phyloP scores from a whole-genome alignment of 2,329 filamentous ascomycete genomes.

The Cyclaneusma minus region DNA sequence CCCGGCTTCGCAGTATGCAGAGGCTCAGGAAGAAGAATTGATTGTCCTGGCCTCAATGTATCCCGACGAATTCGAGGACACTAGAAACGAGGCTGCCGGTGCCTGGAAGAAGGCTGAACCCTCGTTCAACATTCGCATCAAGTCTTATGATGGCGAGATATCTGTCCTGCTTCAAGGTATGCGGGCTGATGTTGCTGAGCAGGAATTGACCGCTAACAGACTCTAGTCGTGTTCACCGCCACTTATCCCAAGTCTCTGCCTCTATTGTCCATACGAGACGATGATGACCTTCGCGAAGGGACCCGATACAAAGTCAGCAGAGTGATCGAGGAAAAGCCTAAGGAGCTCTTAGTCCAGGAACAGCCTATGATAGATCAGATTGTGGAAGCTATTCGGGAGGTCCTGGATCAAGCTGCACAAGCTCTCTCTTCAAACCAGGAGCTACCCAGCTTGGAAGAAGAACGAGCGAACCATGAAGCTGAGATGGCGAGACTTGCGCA shows the following conservation, averaged over 20 bases:
- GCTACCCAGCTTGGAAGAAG: constrained; percentile 76
- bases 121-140: constrained; percentile 67
- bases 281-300: constrained; percentile 49
- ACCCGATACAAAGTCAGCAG: constrained; percentile 57
- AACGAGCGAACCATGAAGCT: constrained; percentile 71
- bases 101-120: constrained; percentile 89
- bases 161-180: constrained; percentile 52
- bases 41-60: constrained; percentile 79
- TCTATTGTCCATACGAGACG: constrained; percentile 50
- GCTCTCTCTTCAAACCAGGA: constrained; percentile 60
- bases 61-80: constrained; percentile 69
- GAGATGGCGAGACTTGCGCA: constrained; percentile 43
- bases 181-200: too few species aligned
- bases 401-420: constrained; percentile 75
- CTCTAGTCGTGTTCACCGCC: constrained; percentile 72
- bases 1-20: constrained; percentile 52
- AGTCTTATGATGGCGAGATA: constrained; percentile 56
- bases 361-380: constrained; percentile 36
- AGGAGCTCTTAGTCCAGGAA: constrained; percentile 30
- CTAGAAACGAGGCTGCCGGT: constrained; percentile 47
- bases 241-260: constrained; percentile 83
- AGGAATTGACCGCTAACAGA: too few species aligned
- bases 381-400: constrained; percentile 36
- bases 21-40: constrained; percentile 78
- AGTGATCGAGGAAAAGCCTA: constrained; percentile 42